phyloP scores from a whole-genome alignment of 768 basidiomycete species.

The Tulasnella sp. region DNA sequence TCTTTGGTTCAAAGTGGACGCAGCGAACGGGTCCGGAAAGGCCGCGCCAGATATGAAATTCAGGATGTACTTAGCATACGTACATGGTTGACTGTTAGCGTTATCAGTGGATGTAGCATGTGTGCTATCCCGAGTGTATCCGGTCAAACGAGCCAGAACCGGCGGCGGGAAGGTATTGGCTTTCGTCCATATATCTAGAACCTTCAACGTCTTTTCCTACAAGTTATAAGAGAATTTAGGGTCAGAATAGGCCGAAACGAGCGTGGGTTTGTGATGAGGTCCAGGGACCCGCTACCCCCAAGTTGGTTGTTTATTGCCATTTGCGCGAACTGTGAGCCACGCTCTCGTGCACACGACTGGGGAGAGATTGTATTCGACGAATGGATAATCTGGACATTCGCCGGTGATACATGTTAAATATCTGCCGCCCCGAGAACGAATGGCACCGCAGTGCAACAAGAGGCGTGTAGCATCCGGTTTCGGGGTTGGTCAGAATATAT shows the following conservation, averaged over 20 bases:
- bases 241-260: constrained; percentile 3
- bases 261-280: not conserved
- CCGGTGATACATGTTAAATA: constrained; percentile 8
- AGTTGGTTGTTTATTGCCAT: constrained; percentile 14
- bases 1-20: constrained; percentile 17
- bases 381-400: constrained; percentile 5
- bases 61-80: constrained; percentile 25
- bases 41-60: constrained; percentile 3
- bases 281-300: constrained; percentile 13
- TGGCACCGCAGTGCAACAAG: not conserved
- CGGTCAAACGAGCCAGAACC: constrained; percentile 67
- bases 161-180: constrained; percentile 78
- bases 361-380: constrained; percentile 3
- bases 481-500: not conserved
- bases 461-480: not conserved
- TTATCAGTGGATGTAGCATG: constrained; percentile 43
- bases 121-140: constrained; percentile 54
- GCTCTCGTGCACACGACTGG: constrained; percentile 1
- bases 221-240: not conserved
- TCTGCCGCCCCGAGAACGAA: not conserved
- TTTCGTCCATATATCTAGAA: constrained; percentile 97
- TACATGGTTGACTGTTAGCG: constrained; percentile 28
- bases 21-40: not conserved
- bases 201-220: constrained; percentile 95
- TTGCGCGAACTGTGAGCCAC: constrained; percentile 2